Evolutionary conservation across 441 rosid genomes (phyloP).

Genomic region (Dalechampia spathulata): DNA sequence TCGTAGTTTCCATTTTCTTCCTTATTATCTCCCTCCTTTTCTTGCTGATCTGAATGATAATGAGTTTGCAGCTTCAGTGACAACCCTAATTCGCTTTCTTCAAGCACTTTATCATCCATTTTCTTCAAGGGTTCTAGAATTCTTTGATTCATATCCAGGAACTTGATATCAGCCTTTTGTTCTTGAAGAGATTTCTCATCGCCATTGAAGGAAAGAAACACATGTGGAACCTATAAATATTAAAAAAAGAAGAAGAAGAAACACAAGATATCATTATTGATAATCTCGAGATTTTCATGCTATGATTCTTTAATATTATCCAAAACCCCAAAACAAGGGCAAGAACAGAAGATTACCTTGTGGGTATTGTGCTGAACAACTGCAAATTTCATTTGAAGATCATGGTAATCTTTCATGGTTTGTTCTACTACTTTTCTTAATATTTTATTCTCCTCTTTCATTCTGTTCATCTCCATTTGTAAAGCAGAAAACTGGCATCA

Average conservation of each 20-base stretch:
- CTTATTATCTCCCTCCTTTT: constrained; percentile 15
- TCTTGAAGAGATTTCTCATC: constrained; percentile 21
- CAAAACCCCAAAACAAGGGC: too few relatives aligned
- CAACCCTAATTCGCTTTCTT: constrained; percentile 46
- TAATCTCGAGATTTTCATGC: too few relatives aligned
- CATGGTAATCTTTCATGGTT: constrained; percentile 57
- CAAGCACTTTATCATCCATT: neutral
- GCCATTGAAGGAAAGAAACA: constrained; percentile 32
- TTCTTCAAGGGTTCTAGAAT: too few relatives aligned
- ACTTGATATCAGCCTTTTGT: constrained; percentile 3
- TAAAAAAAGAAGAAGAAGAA: neutral
- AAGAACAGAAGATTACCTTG: constrained; percentile 38
- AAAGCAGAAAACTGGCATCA: constrained; percentile 44
- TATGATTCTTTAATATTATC: too few relatives aligned
- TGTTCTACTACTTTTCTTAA: constrained; percentile 63
- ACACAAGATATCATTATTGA: too few relatives aligned
- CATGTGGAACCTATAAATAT: constrained; percentile 38
- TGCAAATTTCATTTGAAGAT: constrained; percentile 58
- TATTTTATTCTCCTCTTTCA: constrained; percentile 67
- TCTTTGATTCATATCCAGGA: constrained; percentile 9
- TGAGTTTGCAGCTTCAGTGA: constrained; percentile 44
- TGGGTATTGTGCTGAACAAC: constrained; percentile 35
- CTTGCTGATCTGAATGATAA: constrained; percentile 3
- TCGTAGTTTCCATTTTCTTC: constrained; percentile 14
- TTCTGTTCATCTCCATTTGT: constrained; percentile 54